Conservation (phyloP, 2,329 filamentous ascomycete genomes). For the Talaromyces sp. region DNA sequence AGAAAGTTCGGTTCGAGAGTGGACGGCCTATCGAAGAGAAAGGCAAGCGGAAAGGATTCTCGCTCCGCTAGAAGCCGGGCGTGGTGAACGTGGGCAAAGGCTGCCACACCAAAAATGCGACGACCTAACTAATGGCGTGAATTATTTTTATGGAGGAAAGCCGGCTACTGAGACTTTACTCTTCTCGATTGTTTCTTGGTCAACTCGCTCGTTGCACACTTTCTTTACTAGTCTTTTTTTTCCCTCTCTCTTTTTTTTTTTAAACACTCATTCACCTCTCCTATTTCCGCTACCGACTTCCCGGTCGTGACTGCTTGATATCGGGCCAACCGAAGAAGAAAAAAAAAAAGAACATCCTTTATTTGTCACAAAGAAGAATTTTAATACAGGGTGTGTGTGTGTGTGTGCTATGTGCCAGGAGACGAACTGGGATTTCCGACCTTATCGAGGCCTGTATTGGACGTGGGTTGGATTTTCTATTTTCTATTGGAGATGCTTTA, state of each 20-base stretch:
- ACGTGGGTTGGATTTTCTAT: constrained; percentile 19
- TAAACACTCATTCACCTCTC: constrained; percentile 29
- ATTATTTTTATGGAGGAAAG: constrained; percentile 11
- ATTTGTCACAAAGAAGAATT: constrained; percentile 17
- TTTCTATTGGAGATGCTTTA: constrained; percentile 19
- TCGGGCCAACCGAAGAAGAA: constrained; percentile 23
- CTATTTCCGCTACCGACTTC: constrained; percentile 25
- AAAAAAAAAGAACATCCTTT: constrained; percentile 19
- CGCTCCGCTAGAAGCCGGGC: constrained; percentile 68
- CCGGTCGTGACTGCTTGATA: constrained; percentile 28
- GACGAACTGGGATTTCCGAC: constrained; percentile 19
- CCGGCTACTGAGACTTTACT: constrained; percentile 10
- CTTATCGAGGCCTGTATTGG: constrained; percentile 9
- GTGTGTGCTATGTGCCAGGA: constrained; percentile 9
- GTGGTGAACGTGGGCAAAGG: constrained; percentile 4
- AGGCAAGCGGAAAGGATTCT: constrained; percentile 99
- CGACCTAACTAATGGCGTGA: constrained; percentile 13
- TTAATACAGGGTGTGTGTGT: constrained; percentile 16
- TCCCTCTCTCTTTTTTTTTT: constrained; percentile 11
- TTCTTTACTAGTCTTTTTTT: constrained; percentile 15
- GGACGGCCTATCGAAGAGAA: constrained; percentile 96
- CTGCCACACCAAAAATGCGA: constrained; percentile 11
- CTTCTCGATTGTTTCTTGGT: constrained; percentile 13
- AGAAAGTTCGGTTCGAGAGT: constrained; percentile 93
- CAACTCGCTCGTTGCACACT: constrained; percentile 10